Evolutionary conservation across 208 protist species (phyloP).

Genomic region (Leishmania braziliensis): DNA sequence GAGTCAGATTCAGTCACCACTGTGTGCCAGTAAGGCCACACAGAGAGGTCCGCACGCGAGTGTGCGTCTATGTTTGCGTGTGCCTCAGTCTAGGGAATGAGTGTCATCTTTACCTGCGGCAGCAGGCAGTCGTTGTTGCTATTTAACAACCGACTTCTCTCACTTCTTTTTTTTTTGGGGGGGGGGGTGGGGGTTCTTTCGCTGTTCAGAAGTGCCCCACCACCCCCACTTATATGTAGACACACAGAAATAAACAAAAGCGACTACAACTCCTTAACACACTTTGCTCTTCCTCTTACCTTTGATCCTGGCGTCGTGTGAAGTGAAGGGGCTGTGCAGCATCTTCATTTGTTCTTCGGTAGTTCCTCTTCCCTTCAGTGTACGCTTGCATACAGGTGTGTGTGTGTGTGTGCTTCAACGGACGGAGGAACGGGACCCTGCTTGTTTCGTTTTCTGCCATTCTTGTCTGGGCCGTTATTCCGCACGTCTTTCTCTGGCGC

Average conservation of each 20-base stretch:
- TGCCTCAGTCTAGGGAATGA: not conserved
- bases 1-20: not conserved
- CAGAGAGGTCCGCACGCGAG: not conserved
- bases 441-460: not conserved
- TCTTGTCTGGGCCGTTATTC: not conserved
- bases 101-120: not conserved
- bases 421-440: too few relatives aligned
- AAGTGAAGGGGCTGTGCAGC: too few relatives aligned
- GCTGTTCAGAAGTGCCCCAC: not conserved
- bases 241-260: too few relatives aligned
- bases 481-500: not conserved
- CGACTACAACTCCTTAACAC: too few relatives aligned
- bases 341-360: slow-evolving; percentile 1
- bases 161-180: not conserved
- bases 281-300: too few relatives aligned
- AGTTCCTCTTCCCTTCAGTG: not conserved
- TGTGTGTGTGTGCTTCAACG: not conserved
- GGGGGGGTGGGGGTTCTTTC: not conserved
- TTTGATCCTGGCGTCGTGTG: too few relatives aligned
- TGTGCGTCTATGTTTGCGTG: not conserved
- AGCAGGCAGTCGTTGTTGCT: not conserved
- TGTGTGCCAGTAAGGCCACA: too few relatives aligned
- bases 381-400: not conserved
- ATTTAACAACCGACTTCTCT: not conserved
- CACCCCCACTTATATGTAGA: not conserved